Conservation (phyloP, 2,329 filamentous ascomycete genomes). For the Fusarium subglutinans region DNA sequence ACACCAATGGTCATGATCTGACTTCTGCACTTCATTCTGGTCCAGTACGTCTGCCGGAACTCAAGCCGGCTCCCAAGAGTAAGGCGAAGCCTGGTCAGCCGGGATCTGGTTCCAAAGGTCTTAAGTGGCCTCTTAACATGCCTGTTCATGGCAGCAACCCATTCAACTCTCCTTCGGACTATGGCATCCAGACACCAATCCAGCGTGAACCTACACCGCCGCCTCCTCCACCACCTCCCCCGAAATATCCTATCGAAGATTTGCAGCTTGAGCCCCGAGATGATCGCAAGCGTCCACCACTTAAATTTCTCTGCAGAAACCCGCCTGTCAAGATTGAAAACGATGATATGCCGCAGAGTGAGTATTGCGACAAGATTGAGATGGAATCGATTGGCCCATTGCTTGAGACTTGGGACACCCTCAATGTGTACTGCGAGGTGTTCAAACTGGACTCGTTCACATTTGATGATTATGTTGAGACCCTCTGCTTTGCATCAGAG, state of each 20-base stretch:
- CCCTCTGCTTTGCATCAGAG: conserved; percentile 79
- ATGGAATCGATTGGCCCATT: conserved; percentile 88
- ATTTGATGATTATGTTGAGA: conserved; percentile 94
- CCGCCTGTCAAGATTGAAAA: conserved; percentile 61
- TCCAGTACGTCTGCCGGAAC: conserved; percentile 71
- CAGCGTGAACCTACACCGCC: conserved; percentile 56
- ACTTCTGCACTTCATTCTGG: conserved; percentile 51
- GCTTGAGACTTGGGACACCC: conserved; percentile 92
- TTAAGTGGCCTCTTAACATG: conserved; percentile 49
- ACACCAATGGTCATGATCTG: conserved; percentile 52
- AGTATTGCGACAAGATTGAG: conserved; percentile 62
- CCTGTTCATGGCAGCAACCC: conserved; percentile 54
- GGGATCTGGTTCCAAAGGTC: conserved; percentile 53
- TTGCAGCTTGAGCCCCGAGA: conserved; percentile 79
- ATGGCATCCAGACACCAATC: conserved; percentile 48
- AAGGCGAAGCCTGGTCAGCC: conserved; percentile 63
- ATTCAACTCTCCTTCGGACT: conserved; percentile 56
- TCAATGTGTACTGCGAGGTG: conserved; percentile 98
- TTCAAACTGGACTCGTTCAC: conserved; percentile 97
- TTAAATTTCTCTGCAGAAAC: conserved; percentile 81
- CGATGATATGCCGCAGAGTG: conserved; percentile 24
- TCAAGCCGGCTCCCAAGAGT: conserved; percentile 78
- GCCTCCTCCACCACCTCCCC: conserved; percentile 75
- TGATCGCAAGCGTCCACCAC: conserved; percentile 72
- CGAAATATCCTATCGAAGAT: conserved; percentile 97